Percentiles rank a stretch among this genome's conserved stretches.
Conservation (phyloP, 2,329 filamentous ascomycete species). For the Aureobasidium sp. region DNA sequence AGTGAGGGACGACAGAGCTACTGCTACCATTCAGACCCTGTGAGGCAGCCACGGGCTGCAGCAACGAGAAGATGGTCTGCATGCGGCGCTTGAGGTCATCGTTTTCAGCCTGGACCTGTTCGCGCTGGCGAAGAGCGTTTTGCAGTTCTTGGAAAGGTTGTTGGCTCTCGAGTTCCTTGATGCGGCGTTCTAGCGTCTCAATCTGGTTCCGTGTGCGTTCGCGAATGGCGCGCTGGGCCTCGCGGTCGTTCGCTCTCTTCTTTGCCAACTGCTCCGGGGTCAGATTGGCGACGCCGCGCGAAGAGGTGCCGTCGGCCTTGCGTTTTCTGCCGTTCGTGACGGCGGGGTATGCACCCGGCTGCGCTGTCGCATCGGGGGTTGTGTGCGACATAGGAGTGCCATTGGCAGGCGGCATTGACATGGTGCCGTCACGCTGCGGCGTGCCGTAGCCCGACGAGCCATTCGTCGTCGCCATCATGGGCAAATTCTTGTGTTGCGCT, state of each 20-base stretch:
- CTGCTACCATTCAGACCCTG: slow-evolving; percentile 40
- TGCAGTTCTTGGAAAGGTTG: slow-evolving; percentile 82
- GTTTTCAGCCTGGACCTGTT: slow-evolving; percentile 71
- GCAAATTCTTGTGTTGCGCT: not conserved
- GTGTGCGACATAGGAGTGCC: not conserved
- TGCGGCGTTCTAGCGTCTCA: slow-evolving; percentile 63
- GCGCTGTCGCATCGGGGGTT: not conserved
- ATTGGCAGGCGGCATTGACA: not conserved
- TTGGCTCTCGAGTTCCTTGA: slow-evolving; percentile 68
- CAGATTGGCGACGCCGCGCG: slow-evolving; percentile 76
- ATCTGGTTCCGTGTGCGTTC: slow-evolving; percentile 78
- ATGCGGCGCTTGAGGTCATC: slow-evolving; percentile 66
- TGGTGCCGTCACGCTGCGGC: slow-evolving; percentile 9
- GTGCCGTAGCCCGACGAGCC: slow-evolving; percentile 13
- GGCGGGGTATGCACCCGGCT: slow-evolving; percentile 7
- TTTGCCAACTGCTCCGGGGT: slow-evolving; percentile 82
- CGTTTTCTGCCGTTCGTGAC: slow-evolving; percentile 27
- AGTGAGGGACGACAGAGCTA: slow-evolving; percentile 21
- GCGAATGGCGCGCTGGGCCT: slow-evolving; percentile 77
- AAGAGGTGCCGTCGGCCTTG: slow-evolving; percentile 32
- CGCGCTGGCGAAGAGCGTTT: slow-evolving; percentile 58
- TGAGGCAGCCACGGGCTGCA: slow-evolving; percentile 51
- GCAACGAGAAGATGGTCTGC: slow-evolving; percentile 56
- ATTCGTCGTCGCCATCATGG: slow-evolving; percentile 11
- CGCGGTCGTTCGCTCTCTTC: slow-evolving; percentile 85